These are phyloP conservation scores for Gypsophila paniculata DNA, from an alignment of 179 eudicot species.

Conservation along the genomic window DNA sequence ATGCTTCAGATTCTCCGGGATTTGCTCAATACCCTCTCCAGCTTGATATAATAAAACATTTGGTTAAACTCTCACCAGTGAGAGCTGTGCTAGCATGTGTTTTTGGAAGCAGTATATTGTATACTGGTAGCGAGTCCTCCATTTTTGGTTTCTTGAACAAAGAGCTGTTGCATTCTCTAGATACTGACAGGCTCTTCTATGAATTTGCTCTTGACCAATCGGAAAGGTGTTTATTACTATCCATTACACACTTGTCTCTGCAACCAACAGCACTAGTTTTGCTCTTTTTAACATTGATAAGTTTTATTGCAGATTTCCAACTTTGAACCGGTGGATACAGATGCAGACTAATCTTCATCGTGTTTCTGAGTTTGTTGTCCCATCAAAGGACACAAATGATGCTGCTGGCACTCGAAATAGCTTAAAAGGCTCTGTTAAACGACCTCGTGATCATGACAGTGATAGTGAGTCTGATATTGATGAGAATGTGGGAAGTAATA, in stretches of 20 bases:
- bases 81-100: constrained; percentile 94
- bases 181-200: constrained; percentile 77
- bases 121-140: constrained; percentile 61
- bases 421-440: constrained; percentile 51
- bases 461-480: constrained; percentile 79
- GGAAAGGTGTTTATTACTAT: constrained; percentile 53
- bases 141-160: constrained; percentile 57
- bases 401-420: constrained; percentile 35
- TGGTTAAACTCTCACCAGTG: constrained; percentile 87
- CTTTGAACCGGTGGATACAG: constrained; percentile 99
- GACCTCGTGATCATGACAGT: constrained; percentile 71
- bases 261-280: not conserved
- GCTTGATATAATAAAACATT: constrained; percentile 85
- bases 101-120: constrained; percentile 84
- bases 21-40: constrained; percentile 80
- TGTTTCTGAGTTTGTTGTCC: constrained; percentile 76
- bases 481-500: constrained; percentile 45
- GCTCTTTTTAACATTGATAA: constrained; percentile 1
- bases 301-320: constrained; percentile 70
- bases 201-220: constrained; percentile 99
- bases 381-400: constrained; percentile 45
- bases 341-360: constrained; percentile 96
- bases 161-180: constrained; percentile 57
- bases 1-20: constrained; percentile 57
- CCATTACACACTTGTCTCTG: not conserved